Base-by-base conservation (phyloP, 2,329 filamentous ascomycete species). In the Thermomyces lanuginosus region DNA sequence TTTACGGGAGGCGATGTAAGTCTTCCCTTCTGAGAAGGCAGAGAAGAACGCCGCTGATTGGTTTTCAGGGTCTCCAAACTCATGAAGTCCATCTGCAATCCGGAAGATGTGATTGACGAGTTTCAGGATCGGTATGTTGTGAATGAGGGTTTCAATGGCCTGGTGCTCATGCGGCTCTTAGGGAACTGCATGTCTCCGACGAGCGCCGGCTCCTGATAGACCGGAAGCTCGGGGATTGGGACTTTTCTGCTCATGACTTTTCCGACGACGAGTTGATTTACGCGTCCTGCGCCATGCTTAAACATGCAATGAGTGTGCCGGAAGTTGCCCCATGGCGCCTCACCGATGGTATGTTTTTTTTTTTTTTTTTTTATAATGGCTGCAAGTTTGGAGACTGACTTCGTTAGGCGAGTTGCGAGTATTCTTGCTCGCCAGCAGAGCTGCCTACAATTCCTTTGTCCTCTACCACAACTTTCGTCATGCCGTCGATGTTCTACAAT, bases 391-490 rank as follows among this genome's bases (percentile, higher is more conserved):
- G n/a, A n/a, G 10, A n/a, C 18, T n/a, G 18, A 20, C n/a, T 20
- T n/a, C 18, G 28, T 36, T 34, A 80, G 82, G 79, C 41, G 76
- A 91, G 49, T 63, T 98, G 15, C 76, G 78, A 37, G 74, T 71
- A 28, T 95, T 92, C 45, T 63, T 95, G 34, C 68, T 92, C 36
- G 83, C 84, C 28, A 89, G 83, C 45, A 76, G 86, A 35, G 74
- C 77, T 24, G 81, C 89, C n/a, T 98, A 98, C 58, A 95, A 95
- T 51, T 78, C 72, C 32, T 92, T 92, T 50, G 83, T 93, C 18
- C 79, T 86, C 12, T 98, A 95, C 46, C 89, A 98, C 61, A 98
- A 98, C 55, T 98, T 95, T 51, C 78, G 86, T 29, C 89, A 98
- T 53, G 89, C 92, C 12, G 76, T 93, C 35, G 89, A 98, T 53